These are phyloP conservation scores for Solanum aculeatissimum DNA, from an alignment of 305 asterid genomes.

Conservation along the genomic window DNA sequence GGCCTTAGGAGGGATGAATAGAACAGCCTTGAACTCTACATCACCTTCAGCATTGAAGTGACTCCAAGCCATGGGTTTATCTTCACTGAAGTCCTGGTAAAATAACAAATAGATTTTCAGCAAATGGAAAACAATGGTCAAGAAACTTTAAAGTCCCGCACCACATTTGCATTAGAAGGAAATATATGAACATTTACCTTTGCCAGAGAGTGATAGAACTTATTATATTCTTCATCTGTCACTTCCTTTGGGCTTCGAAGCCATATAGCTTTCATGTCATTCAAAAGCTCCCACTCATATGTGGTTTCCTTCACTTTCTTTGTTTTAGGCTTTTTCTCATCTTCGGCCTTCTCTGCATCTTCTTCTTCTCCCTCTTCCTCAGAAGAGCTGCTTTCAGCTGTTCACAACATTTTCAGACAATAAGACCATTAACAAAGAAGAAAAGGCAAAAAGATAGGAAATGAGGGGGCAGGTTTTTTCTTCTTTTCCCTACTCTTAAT, in stretches of 20 bases:
- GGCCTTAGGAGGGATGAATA: constrained; percentile 82
- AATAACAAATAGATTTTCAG: not conserved
- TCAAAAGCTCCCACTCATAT: constrained; percentile 76
- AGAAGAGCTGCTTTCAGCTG: constrained; percentile 52
- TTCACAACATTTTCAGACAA: constrained; percentile 1
- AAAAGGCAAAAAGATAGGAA: not conserved
- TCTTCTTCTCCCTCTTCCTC: constrained; percentile 55
- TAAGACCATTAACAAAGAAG: not conserved
- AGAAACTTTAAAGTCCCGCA: not conserved
- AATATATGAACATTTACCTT: constrained; percentile 30
- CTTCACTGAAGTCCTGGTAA: constrained; percentile 57
- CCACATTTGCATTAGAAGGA: not conserved
- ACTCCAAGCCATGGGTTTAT: constrained; percentile 70
- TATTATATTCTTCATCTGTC: constrained; percentile 63
- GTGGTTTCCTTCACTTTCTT: constrained; percentile 67
- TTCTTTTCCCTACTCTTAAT: not conserved
- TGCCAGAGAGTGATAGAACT: constrained; percentile 64
- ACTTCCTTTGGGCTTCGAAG: constrained; percentile 69
- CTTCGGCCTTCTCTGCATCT: constrained; percentile 44
- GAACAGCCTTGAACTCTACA: constrained; percentile 73
- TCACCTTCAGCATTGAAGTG: constrained; percentile 85
- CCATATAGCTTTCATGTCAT: constrained; percentile 85
- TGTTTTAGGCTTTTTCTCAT: constrained; percentile 59
- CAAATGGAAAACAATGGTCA: not conserved
- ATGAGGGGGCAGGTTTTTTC: not conserved